Conservation (phyloP, 495 filamentous ascomycete genomes). For the Lentithecium fluviatile region DNA sequence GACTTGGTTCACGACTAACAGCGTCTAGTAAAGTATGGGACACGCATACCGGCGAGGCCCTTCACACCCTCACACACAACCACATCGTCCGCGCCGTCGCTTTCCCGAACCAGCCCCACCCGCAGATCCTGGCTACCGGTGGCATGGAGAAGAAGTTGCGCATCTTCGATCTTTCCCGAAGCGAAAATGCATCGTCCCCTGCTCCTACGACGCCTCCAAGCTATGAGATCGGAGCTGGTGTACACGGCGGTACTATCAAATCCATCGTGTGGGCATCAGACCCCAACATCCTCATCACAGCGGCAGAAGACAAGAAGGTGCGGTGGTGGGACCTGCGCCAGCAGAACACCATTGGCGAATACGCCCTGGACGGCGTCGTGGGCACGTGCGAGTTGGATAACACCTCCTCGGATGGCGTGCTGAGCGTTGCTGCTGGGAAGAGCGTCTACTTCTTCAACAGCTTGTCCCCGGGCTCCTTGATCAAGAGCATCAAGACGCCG, state of each 20-base stretch:
- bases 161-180: constrained; percentile 76
- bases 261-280: constrained; percentile 89
- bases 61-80: constrained; percentile 82
- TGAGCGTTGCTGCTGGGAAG: constrained; percentile 78
- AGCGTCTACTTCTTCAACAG: constrained; percentile 90
- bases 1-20: constrained; percentile 25
- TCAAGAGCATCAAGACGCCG: constrained; percentile 72
- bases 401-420: constrained; percentile 40
- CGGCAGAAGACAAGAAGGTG: constrained; percentile 83
- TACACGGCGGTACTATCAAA: constrained; percentile 86
- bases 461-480: constrained; percentile 60
- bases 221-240: constrained; percentile 82
- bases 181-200: constrained; percentile 47
- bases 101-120: constrained; percentile 72
- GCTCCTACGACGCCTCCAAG: constrained; percentile 24
- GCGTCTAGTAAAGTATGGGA: constrained; percentile 84
- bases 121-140: constrained; percentile 82
- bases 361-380: constrained; percentile 74
- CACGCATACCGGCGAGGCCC: constrained; percentile 86
- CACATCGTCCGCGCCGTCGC: constrained; percentile 94
- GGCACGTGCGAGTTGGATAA: constrained; percentile 78
- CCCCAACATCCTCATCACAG: constrained; percentile 82
- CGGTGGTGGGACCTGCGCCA: constrained; percentile 92
- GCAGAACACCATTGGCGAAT: constrained; percentile 66
- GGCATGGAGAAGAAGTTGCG: constrained; percentile 95